Evolutionary conservation across 805 yeast genomes (phyloP).

Genomic region (Priceomyces melissophilus): DNA sequence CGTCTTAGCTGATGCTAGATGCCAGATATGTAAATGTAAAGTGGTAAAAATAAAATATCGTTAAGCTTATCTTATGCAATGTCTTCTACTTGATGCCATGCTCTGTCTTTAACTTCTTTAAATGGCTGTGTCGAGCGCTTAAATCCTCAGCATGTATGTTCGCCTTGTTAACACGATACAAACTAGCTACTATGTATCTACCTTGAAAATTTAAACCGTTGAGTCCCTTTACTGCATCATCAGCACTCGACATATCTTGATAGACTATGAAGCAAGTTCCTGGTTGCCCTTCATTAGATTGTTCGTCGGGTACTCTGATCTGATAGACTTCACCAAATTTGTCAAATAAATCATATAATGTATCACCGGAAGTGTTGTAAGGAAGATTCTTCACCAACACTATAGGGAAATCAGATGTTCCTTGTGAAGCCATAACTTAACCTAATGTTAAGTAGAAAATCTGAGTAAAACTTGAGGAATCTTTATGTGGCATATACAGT

Average conservation of each 20-base stretch:
- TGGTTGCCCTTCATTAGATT: constrained; percentile 40
- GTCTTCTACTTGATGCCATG: constrained; percentile 5
- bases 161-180: constrained; percentile 44
- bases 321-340: constrained; percentile 56
- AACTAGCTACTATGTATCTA: constrained; percentile 51
- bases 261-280: constrained; percentile 58
- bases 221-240: constrained; percentile 50
- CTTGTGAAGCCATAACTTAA: constrained; percentile 1
- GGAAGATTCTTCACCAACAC: constrained; percentile 60
- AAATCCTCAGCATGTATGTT: constrained; percentile 25
- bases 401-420: constrained; percentile 29
- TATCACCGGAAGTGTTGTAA: constrained; percentile 42
- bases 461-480: neutral
- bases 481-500: no score
- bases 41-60: neutral
- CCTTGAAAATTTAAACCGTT: constrained; percentile 60
- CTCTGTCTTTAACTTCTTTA: constrained; percentile 19
- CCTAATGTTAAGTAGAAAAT: neutral
- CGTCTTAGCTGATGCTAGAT: neutral
- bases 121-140: constrained; percentile 19
- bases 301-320: constrained; percentile 36
- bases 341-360: constrained; percentile 51
- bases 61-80: no score
- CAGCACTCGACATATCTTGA: constrained; percentile 45
- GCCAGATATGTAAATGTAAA: constrained; percentile 1